phyloP scores from a whole-genome alignment of 495 filamentous ascomycete species.

The Lophium mytilinum region DNA sequence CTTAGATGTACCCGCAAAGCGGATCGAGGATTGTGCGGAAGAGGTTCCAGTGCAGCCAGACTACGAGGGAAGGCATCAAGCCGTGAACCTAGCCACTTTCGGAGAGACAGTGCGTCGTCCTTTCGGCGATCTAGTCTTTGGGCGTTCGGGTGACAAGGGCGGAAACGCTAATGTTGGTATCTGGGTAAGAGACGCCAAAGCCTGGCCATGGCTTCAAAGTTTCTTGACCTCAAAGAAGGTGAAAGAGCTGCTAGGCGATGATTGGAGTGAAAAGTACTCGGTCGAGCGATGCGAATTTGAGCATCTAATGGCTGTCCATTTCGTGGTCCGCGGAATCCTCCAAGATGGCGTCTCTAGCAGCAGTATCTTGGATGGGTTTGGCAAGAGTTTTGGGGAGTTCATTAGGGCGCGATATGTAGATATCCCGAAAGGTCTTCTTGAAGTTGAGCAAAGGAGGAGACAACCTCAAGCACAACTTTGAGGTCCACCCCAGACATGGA shows the following conservation, averaged over 20 bases:
- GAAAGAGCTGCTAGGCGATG: constrained; percentile 25
- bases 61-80: constrained; percentile 3
- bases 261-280: constrained; percentile 21
- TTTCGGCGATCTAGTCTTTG: constrained; percentile 26
- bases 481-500: neutral
- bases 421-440: constrained; percentile 20
- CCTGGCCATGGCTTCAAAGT: constrained; percentile 29
- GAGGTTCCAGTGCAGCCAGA: neutral
- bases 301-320: constrained; percentile 24
- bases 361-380: constrained; percentile 26
- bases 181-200: constrained; percentile 19
- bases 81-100: neutral
- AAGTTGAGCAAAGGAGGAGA: constrained; percentile 4
- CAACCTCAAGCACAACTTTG: neutral
- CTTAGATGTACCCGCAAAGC: constrained; percentile 5
- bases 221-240: constrained; percentile 21
- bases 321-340: constrained; percentile 24
- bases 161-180: constrained; percentile 29
- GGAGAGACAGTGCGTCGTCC: constrained; percentile 8
- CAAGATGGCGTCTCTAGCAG: constrained; percentile 28
- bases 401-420: constrained; percentile 23
- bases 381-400: constrained; percentile 31
- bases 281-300: constrained; percentile 25
- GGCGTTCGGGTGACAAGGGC: constrained; percentile 31
- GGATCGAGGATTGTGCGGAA: constrained; percentile 1